Evolutionary conservation across 352 stramenopile genomes (phyloP).

Genomic region (Phytophthora fragariaefolia): DNA sequence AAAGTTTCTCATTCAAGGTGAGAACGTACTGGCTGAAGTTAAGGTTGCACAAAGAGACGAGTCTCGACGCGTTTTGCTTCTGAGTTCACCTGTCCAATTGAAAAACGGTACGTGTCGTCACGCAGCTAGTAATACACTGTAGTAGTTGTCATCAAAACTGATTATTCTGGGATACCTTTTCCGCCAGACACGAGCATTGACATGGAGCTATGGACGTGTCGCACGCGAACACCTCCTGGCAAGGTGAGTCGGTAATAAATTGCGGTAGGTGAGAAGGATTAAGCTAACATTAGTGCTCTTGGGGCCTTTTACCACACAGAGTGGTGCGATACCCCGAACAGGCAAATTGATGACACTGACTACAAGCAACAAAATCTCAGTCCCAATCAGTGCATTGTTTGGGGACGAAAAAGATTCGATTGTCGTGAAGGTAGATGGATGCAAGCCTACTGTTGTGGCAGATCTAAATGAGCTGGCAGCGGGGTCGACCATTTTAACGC

Average conservation of each 20-base stretch:
- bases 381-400: slow-evolving; percentile 84
- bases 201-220: slow-evolving; percentile 84
- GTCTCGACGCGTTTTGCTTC: slow-evolving; percentile 78
- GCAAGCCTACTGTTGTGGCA: slow-evolving; percentile 82
- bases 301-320: slow-evolving; percentile 26
- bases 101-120: slow-evolving; percentile 74
- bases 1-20: slow-evolving; percentile 90
- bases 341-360: slow-evolving; percentile 58
- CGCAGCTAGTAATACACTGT: background rate
- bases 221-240: slow-evolving; percentile 52
- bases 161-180: slow-evolving; percentile 1
- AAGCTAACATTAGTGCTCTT: slow-evolving; percentile 1
- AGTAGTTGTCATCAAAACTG: background rate
- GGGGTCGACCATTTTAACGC: slow-evolving; percentile 70
- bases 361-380: slow-evolving; percentile 83
- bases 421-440: slow-evolving; percentile 86
- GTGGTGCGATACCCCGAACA: slow-evolving; percentile 42
- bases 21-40: slow-evolving; percentile 86
- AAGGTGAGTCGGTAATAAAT: slow-evolving; percentile 42
- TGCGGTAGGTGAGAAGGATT: background rate
- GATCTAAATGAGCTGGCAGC: slow-evolving; percentile 68
- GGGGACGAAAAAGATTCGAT: slow-evolving; percentile 81
- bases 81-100: slow-evolving; percentile 89
- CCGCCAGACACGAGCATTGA: slow-evolving; percentile 64
- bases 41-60: slow-evolving; percentile 90